These are phyloP conservation scores for Middelhovenomyces tepae DNA, from an alignment of 805 yeast species.

Conservation along the genomic window DNA sequence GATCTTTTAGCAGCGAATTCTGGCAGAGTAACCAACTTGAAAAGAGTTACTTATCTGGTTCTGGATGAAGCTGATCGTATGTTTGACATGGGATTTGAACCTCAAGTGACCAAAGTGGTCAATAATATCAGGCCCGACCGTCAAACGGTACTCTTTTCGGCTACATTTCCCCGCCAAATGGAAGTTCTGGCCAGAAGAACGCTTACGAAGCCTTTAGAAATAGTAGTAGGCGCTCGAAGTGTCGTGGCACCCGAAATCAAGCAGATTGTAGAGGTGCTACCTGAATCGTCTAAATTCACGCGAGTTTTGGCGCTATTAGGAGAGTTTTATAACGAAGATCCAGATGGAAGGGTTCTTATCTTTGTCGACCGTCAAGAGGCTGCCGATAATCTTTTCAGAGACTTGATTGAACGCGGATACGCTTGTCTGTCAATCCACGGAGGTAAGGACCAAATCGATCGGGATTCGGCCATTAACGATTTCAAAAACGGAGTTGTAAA, in stretches of 20 bases:
- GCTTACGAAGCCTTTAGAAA: constrained; percentile 57
- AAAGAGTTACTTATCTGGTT: constrained; percentile 70
- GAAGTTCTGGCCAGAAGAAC: constrained; percentile 64
- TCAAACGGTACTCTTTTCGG: constrained; percentile 87
- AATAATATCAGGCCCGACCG: constrained; percentile 72
- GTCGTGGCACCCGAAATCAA: constrained; percentile 72
- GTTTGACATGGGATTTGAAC: constrained; percentile 96
- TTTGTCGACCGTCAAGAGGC: constrained; percentile 85
- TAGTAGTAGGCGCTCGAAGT: constrained; percentile 71
- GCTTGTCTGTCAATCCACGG: constrained; percentile 75
- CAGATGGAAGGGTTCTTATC: constrained; percentile 44
- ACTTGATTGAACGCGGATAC: constrained; percentile 44
- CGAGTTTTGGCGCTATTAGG: constrained; percentile 50
- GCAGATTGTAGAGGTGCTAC: constrained; percentile 59
- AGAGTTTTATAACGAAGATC: constrained; percentile 28
- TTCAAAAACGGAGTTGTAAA: constrained; percentile 51
- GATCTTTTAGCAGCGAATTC: constrained; percentile 77
- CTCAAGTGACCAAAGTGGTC: constrained; percentile 79
- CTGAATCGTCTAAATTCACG: constrained; percentile 47
- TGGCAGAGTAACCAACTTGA: constrained; percentile 64
- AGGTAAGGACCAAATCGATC: constrained; percentile 78
- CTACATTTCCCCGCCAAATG: constrained; percentile 81
- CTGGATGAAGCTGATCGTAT: constrained; percentile 94
- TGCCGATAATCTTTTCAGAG: constrained; percentile 63
- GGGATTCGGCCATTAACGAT: constrained; percentile 63